phyloP scores from a whole-genome alignment of 179 eudicot genomes.

The Drosera spatulata region DNA sequence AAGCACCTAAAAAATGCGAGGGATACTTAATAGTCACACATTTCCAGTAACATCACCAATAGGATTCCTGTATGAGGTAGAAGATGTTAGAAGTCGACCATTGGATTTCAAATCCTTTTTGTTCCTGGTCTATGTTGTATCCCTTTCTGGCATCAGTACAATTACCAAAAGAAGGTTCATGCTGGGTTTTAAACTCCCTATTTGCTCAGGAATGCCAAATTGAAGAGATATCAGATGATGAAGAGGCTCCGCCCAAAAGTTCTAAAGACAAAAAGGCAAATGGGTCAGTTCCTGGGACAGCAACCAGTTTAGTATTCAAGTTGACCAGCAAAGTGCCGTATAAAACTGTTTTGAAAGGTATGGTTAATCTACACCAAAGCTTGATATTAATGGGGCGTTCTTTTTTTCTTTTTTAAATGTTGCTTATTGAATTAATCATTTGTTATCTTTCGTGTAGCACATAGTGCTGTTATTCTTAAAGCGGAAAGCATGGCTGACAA shows the following conservation, averaged over 20 bases:
- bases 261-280: constrained; percentile 96
- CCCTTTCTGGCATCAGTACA: background rate
- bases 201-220: constrained; percentile 68
- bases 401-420: background rate
- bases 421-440: too few relatives aligned
- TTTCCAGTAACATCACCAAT: too few relatives aligned
- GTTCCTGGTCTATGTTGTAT: too few relatives aligned
- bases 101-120: too few relatives aligned
- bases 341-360: constrained; percentile 97
- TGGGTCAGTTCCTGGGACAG: constrained; percentile 46
- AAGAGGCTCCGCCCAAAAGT: constrained; percentile 63
- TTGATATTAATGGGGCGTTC: background rate
- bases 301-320: constrained; percentile 65
- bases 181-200: background rate
- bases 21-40: too few relatives aligned
- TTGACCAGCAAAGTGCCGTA: constrained; percentile 89
- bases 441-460: constrained; percentile 46
- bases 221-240: constrained; percentile 88
- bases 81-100: too few relatives aligned
- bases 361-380: background rate
- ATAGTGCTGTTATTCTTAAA: constrained; percentile 81
- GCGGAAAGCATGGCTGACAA: constrained; percentile 88
- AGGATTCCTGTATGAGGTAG: too few relatives aligned
- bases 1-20: too few relatives aligned
- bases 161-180: background rate